A percentile compares a stretch with the other conserved stretches of the same genome.
phyloP scores from a whole-genome alignment of 1,284 basidiomycete genomes.

The Lentinula novae-zelandiae region DNA sequence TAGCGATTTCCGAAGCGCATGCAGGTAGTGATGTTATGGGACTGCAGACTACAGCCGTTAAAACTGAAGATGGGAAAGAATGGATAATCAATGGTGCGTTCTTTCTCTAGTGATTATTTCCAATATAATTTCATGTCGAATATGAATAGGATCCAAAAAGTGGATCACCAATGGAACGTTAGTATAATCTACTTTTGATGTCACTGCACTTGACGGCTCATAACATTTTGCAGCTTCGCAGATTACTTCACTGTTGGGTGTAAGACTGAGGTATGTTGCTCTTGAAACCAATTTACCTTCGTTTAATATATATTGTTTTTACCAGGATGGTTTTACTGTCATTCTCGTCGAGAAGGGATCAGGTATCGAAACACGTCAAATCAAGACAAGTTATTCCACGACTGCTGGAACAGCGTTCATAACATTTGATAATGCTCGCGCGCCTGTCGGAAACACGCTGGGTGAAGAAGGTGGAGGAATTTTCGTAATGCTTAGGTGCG shows the following conservation, averaged over 20 bases:
- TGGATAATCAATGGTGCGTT: slow-evolving; percentile 77
- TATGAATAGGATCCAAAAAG: slow-evolving; percentile 45
- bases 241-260: slow-evolving; percentile 72
- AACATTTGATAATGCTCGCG: slow-evolving; percentile 85
- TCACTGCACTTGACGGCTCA: neutral
- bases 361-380: slow-evolving; percentile 80
- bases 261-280: slow-evolving; percentile 47
- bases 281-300: neutral
- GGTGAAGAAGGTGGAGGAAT: slow-evolving; percentile 83
- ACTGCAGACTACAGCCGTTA: slow-evolving; percentile 77
- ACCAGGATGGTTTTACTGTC: slow-evolving; percentile 75
- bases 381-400: slow-evolving; percentile 81
- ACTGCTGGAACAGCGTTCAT: slow-evolving; percentile 83
- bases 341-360: slow-evolving; percentile 75
- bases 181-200: slow-evolving; percentile 11
- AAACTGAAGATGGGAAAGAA: slow-evolving; percentile 79
- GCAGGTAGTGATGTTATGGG: slow-evolving; percentile 91
- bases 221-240: slow-evolving; percentile 40
- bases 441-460: slow-evolving; percentile 84
- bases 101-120: neutral
- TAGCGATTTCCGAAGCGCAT: slow-evolving; percentile 87
- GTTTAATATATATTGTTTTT: neutral
- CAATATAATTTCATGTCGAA: neutral
- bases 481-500: slow-evolving; percentile 66
- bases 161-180: slow-evolving; percentile 86